A percentile compares a stretch with the other conserved stretches of the same genome.
Conservation (phyloP, 495 filamentous ascomycete species). For the Penicillium goetzii region DNA sequence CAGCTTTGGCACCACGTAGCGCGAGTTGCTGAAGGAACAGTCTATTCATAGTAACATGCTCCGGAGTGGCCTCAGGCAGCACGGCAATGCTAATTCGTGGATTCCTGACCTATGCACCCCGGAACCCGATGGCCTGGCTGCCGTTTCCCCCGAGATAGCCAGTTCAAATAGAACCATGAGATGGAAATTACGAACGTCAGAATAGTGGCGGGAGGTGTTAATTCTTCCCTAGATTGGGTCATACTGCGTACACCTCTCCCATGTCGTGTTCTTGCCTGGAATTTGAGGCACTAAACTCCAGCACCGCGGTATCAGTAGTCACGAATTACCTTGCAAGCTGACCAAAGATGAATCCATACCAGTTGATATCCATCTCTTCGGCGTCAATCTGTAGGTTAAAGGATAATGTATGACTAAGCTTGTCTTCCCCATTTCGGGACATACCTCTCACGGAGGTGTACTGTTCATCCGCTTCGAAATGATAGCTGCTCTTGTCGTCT, state of each 20-base stretch:
- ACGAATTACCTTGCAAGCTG: background rate
- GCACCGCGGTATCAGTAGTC: background rate
- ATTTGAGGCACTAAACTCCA: background rate
- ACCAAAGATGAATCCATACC: background rate
- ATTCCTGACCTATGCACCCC: background rate
- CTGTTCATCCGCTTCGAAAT: no score
- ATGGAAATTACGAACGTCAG: background rate
- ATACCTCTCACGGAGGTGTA: no score
- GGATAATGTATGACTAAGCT: no score
- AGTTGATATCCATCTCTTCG: background rate
- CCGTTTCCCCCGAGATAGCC: background rate
- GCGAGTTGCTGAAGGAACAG: conserved; percentile 21
- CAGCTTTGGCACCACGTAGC: background rate
- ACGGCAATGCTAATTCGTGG: background rate
- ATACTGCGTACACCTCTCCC: background rate
- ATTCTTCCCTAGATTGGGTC: background rate
- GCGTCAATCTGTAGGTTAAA: no score
- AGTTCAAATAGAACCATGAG: background rate
- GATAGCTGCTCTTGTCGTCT: no score
- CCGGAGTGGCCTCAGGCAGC: conserved; percentile 8
- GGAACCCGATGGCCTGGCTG: background rate
- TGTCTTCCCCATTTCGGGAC: no score
- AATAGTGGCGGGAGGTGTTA: background rate
- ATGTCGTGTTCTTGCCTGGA: background rate
- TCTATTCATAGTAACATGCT: conserved; percentile 27